Conservation (phyloP, 495 filamentous ascomycete species). For the Daldinia decipiens region DNA sequence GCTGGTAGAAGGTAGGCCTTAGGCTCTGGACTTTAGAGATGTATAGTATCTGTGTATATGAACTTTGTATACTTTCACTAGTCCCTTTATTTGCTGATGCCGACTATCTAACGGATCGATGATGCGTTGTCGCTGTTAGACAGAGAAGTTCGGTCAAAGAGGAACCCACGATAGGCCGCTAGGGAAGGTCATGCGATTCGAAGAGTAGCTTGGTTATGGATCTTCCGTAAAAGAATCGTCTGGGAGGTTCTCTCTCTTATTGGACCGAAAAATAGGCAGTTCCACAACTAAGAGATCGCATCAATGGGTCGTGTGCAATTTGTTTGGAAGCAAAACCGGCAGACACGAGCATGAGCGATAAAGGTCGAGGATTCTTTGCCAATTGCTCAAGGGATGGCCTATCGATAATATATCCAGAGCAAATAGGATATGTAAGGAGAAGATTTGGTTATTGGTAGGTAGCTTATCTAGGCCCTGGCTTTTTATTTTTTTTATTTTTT, state of each 20-base stretch:
- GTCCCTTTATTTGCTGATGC: too few relatives aligned
- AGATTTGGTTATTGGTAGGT: constrained; percentile 10
- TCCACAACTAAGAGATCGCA: constrained; percentile 28
- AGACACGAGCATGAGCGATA: constrained; percentile 33
- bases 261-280: constrained; percentile 25
- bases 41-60: background rate
- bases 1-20: background rate
- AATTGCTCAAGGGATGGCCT: constrained; percentile 4
- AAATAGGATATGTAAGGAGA: background rate
- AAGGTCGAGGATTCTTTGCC: constrained; percentile 27
- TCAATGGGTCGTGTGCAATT: background rate
- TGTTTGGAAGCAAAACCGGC: background rate
- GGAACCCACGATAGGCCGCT: constrained; percentile 36
- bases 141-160: constrained; percentile 35
- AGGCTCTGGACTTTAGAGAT: background rate
- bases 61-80: constrained; percentile 11
- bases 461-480: background rate
- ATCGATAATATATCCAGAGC: too few relatives aligned
- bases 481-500: constrained; percentile 7
- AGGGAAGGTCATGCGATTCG: constrained; percentile 38
- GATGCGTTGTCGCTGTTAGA: constrained; percentile 40
- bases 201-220: constrained; percentile 36
- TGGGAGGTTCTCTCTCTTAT: constrained; percentile 21
- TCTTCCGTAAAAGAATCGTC: constrained; percentile 13
- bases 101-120: constrained; percentile 34